Evolutionary conservation across 768 basidiomycete genomes (phyloP), one percentile per base, ranked within the genome.

Genomic region (Chalciporus piperatus): DNA sequence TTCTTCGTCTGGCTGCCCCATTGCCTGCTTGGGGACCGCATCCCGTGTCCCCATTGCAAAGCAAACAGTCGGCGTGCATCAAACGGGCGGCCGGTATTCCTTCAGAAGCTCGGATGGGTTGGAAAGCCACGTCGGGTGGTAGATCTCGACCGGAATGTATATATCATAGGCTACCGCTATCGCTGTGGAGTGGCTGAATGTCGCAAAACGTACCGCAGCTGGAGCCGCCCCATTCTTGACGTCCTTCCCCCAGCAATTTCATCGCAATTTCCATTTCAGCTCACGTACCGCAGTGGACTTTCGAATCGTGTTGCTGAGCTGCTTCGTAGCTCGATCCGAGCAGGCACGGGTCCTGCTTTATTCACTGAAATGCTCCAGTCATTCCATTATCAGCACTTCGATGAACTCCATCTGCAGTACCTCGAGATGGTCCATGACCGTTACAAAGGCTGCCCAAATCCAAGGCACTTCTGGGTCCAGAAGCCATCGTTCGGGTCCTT

Each of bases 151-250:
- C 32, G 27, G 0, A 50, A 43, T 0, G 56, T 65, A 33, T 70
- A 52, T 49, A 55, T 70, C 0, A 57, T 68, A 8, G 62, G 65
- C 0, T 64, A 58, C 25, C 52, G 56, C 0, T 70, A 69, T 47
- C 50, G 35, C 3, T 67, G 64, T 45, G 42, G 2, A 1, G 23
- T 23, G 4, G 45, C 38, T 0, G 14, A 23, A 1, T 68, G 67
- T 47, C 12, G 27, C 2, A 45, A 62, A 25, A 69, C 59, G 0
- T 69, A 67, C 35, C 57, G 54, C 16, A 67, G 64, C 37, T 70
- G 66, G 66, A 61, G 65, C 17, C 35, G 41, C 0, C 53, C 56
- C 0, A 60, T 71, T 16, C 47, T 70, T 13, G 30, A 16, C 3
- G 22, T 43, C 0, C 54, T 70, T 8, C 68, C 64, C 14, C 28